Percentiles rank a stretch among this genome's conserved stretches.
Conservation (phyloP, 2,329 filamentous ascomycete genomes). For the Emergomyces pasteurianus region DNA sequence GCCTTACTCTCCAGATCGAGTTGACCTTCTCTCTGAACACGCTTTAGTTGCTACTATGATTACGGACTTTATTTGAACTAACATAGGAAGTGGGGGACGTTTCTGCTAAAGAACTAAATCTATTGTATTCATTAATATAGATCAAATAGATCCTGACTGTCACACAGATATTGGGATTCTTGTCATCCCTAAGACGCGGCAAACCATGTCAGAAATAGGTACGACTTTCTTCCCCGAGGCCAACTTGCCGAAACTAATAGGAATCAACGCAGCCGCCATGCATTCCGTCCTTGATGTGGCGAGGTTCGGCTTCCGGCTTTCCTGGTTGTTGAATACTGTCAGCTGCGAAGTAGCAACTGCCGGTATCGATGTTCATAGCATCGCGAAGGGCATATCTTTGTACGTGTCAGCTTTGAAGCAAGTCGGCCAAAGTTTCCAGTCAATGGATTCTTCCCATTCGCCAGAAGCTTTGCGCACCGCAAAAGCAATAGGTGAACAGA, state of each 20-base stretch:
- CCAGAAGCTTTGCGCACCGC: slow-evolving; percentile 24
- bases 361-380: slow-evolving; percentile 30
- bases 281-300: slow-evolving; percentile 11
- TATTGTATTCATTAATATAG: neutral
- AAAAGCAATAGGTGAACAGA: slow-evolving; percentile 28
- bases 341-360: slow-evolving; percentile 29
- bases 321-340: slow-evolving; percentile 31
- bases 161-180: neutral
- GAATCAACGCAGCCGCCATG: slow-evolving; percentile 43
- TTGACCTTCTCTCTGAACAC: neutral
- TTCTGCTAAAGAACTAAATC: neutral
- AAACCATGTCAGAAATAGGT: neutral
- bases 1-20: neutral
- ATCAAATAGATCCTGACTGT: neutral
- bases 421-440: slow-evolving; percentile 22
- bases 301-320: slow-evolving; percentile 28
- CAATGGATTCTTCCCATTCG: slow-evolving; percentile 20
- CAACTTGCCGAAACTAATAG: slow-evolving; percentile 30
- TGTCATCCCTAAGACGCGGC: neutral
- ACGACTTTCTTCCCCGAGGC: neutral
- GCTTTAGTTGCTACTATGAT: neutral
- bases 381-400: slow-evolving; percentile 30
- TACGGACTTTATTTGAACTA: neutral
- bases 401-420: slow-evolving; percentile 31
- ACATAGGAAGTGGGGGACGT: neutral